Evolutionary conservation across 2,329 filamentous ascomycete species (phyloP).

Genomic region (Juglanconis sp.): DNA sequence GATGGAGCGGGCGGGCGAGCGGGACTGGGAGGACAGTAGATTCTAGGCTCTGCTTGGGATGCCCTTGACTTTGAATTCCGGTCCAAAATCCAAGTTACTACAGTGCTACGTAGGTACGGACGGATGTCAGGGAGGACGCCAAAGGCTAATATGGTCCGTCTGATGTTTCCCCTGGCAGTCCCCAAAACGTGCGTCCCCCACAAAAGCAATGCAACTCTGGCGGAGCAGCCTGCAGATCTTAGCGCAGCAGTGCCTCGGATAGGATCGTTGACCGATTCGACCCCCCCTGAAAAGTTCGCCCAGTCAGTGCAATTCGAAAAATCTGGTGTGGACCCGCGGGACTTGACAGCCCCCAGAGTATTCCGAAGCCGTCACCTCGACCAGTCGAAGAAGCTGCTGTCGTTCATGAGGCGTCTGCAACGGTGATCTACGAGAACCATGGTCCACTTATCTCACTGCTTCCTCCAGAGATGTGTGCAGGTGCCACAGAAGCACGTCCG

Average conservation of each 20-base stretch:
- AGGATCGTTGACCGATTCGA: background rate
- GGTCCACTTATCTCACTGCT: too few relatives aligned
- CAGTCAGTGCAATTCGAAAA: background rate
- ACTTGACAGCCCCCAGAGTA: background rate
- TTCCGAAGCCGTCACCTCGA: too few relatives aligned
- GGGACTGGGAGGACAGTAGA: too few relatives aligned
- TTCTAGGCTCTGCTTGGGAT: too few relatives aligned
- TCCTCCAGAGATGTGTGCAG: background rate
- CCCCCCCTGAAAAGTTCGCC: constrained; percentile 1
- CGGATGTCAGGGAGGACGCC: background rate
- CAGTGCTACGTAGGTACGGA: too few relatives aligned
- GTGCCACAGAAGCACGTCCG: background rate
- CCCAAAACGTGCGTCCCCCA: background rate
- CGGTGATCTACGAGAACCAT: too few relatives aligned
- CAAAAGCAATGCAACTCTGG: background rate
- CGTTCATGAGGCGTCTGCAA: background rate
- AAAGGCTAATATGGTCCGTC: background rate
- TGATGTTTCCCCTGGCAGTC: background rate
- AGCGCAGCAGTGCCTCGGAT: background rate
- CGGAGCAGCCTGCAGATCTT: background rate
- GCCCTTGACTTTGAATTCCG: too few relatives aligned
- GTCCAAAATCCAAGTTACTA: too few relatives aligned
- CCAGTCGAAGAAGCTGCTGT: background rate
- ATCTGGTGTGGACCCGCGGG: background rate
- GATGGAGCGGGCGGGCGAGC: too few relatives aligned